Percentiles rank a stretch among this genome's conserved stretches.
Conservation (phyloP, 2,329 filamentous ascomycete genomes). For the Fusarium denticulatum region DNA sequence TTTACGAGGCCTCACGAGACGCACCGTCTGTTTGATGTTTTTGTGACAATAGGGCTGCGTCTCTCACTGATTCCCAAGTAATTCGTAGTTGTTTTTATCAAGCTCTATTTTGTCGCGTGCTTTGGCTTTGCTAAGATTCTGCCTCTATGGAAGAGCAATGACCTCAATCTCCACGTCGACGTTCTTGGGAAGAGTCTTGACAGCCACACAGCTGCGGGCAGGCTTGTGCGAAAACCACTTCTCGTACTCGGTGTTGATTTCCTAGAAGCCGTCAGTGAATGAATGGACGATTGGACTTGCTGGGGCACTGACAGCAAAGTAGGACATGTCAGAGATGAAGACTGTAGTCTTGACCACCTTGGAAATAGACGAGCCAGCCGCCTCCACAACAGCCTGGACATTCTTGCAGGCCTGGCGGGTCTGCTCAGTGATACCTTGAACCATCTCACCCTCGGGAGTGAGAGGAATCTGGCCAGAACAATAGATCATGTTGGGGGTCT, state of each 20-base stretch:
- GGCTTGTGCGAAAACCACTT: constrained; percentile 87
- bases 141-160: constrained; percentile 72
- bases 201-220: constrained; percentile 88
- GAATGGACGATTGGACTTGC: too few species aligned
- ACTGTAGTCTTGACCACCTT: constrained; percentile 92
- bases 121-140: neutral
- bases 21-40: neutral
- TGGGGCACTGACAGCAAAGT: constrained; percentile 71
- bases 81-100: constrained; percentile 1
- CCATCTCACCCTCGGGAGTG: constrained; percentile 64
- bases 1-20: neutral
- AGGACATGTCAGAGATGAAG: constrained; percentile 90
- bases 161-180: constrained; percentile 92
- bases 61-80: neutral
- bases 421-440: constrained; percentile 72
- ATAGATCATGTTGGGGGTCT: constrained; percentile 72
- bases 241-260: constrained; percentile 87
- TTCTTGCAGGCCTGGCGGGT: constrained; percentile 75
- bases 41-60: neutral
- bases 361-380: constrained; percentile 79
- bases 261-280: constrained; percentile 47
- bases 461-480: constrained; percentile 79
- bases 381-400: constrained; percentile 83
- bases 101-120: neutral
- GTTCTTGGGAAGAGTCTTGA: constrained; percentile 86